Conservation (phyloP, 129 eudicot genomes). For the Lactuca sativa region DNA sequence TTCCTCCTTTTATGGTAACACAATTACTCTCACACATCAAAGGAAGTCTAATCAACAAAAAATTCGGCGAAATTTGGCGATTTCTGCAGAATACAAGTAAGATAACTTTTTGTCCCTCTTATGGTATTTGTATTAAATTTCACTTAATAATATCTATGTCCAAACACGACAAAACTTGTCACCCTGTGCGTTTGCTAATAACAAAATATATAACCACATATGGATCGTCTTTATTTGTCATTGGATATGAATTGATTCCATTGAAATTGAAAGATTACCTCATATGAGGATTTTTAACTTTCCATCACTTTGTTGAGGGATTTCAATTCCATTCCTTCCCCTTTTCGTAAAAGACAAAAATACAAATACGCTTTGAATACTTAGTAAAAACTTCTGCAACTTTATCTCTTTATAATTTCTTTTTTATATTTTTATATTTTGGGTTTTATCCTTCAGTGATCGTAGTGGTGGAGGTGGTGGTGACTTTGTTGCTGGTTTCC, state of each 20-base stretch:
- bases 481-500: conserved; percentile 78
- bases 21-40: conserved; percentile 33
- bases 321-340: no score
- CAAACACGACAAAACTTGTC: neutral
- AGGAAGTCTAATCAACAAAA: conserved; percentile 40
- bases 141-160: neutral
- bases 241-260: neutral
- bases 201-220: no score
- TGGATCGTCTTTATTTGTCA: neutral
- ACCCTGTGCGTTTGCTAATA: neutral
- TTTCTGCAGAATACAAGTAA: conserved; percentile 64
- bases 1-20: conserved; percentile 39
- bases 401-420: neutral
- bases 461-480: conserved; percentile 62
- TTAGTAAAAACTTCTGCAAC: neutral
- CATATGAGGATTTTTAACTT: no score
- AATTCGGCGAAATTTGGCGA: conserved; percentile 44
- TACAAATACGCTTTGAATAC: no score
- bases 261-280: no score
- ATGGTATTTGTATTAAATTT: neutral
- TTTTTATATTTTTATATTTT: neutral
- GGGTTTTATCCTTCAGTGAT: conserved; percentile 42
- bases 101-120: conserved; percentile 6
- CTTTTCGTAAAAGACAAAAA: no score
- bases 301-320: no score